A percentile compares a stretch with the other conserved stretches of the same genome.
phyloP scores from a whole-genome alignment of 306 rosid species.

The Casuarina cunninghamiana region DNA sequence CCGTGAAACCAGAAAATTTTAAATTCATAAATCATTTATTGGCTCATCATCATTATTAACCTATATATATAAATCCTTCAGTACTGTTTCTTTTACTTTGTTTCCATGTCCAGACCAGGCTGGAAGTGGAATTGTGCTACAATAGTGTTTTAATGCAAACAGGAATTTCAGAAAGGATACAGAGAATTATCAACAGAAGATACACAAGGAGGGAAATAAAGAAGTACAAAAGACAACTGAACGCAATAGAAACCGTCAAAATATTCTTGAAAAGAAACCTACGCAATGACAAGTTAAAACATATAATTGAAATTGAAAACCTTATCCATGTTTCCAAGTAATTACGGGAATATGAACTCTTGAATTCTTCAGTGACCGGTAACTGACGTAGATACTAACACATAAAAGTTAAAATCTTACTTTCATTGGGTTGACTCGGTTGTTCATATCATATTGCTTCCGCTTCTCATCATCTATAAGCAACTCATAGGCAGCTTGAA shows the following conservation, averaged over 20 bases:
- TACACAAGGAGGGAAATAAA: not conserved
- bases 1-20: not conserved
- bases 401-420: slow-evolving; percentile 41
- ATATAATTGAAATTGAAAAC: not conserved
- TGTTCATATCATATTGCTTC: slow-evolving; percentile 74
- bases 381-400: not conserved
- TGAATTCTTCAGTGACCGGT: not conserved
- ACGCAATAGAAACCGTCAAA: not conserved
- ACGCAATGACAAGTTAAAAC: not conserved
- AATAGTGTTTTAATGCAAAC: not conserved
- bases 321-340: not conserved
- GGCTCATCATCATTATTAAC: not conserved
- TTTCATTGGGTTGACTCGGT: slow-evolving; percentile 88
- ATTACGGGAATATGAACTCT: not conserved
- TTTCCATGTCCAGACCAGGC: not conserved
- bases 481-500: slow-evolving; percentile 97
- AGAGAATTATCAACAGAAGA: not conserved
- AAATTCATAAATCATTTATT: not conserved
- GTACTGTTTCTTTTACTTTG: not conserved
- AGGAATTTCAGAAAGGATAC: not conserved
- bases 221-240: not conserved
- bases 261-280: not conserved
- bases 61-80: not conserved
- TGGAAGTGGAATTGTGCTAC: not conserved
- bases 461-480: slow-evolving; percentile 66